Conservation (phyloP, 2,329 filamentous ascomycete species). For the Colletotrichum lentis region DNA sequence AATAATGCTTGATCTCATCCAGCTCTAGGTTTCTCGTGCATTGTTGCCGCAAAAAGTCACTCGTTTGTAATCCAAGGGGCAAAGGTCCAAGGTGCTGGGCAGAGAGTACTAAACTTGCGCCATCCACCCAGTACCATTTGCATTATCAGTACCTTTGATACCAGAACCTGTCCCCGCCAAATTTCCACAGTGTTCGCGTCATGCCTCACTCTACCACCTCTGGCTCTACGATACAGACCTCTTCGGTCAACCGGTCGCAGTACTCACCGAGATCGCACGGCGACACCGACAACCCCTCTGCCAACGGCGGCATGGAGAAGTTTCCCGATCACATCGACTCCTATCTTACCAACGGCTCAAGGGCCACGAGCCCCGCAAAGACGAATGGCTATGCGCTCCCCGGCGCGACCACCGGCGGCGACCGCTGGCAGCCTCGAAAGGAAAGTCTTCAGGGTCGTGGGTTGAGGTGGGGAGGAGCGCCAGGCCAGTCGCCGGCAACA, state of each 20-base stretch:
- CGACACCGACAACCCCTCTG: conserved; percentile 33
- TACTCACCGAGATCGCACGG: conserved; percentile 40
- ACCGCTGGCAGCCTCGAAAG: conserved; percentile 70
- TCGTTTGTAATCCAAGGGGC: conserved; percentile 22
- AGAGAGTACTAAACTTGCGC: conserved; percentile 4
- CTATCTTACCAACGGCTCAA: conserved; percentile 40
- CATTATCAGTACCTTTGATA: conserved; percentile 23
- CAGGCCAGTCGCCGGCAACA: conserved; percentile 33
- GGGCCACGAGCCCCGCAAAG: conserved; percentile 40
- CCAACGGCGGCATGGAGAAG: conserved; percentile 57
- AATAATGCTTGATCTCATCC: conserved; percentile 29
- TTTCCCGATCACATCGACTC: conserved; percentile 65
- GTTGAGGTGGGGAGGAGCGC: conserved; percentile 43
- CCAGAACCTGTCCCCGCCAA: conserved; percentile 34
- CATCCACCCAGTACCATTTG: not conserved
- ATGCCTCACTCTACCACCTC: conserved; percentile 54
- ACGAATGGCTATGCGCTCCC: conserved; percentile 43
- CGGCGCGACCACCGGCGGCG: conserved; percentile 47
- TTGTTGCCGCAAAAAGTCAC: conserved; percentile 31
- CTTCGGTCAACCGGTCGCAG: conserved; percentile 47
- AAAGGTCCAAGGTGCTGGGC: not conserved
- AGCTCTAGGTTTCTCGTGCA: conserved; percentile 32
- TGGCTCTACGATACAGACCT: conserved; percentile 45
- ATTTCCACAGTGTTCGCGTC: conserved; percentile 29
- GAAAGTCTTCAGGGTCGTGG: conserved; percentile 59